Evolutionary conservation across 306 rosid species (phyloP).

Genomic region (Begonia masoniana): DNA sequence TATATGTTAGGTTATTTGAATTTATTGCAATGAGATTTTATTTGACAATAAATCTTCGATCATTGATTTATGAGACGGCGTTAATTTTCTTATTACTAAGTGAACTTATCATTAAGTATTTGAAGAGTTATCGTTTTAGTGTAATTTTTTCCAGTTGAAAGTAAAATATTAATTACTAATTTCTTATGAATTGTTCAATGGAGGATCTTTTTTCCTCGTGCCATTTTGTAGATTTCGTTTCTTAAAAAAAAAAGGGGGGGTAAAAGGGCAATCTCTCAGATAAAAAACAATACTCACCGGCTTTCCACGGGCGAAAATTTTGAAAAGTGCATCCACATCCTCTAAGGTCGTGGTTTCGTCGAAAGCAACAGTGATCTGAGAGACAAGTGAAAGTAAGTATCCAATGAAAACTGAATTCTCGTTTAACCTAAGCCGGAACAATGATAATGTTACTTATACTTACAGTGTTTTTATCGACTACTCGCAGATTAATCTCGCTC

Average conservation of each 20-base stretch:
- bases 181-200: too few species aligned
- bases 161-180: too few species aligned
- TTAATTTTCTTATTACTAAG: too few species aligned
- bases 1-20: constrained; percentile 1
- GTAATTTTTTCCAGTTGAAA: too few species aligned
- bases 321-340: constrained; percentile 86
- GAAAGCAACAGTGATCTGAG: constrained; percentile 82
- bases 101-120: too few species aligned
- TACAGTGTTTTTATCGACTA: constrained; percentile 67
- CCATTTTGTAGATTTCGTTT: too few species aligned
- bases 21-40: too few species aligned
- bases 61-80: not conserved
- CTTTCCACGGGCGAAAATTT: constrained; percentile 64
- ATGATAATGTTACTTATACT: constrained; percentile 11
- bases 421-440: too few species aligned
- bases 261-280: not conserved
- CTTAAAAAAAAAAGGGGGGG: not conserved
- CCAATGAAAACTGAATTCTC: too few species aligned
- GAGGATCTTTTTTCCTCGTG: too few species aligned
- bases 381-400: constrained; percentile 6
- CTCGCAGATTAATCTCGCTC: constrained; percentile 62
- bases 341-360: constrained; percentile 94
- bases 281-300: constrained; percentile 26
- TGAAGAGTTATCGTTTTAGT: too few species aligned
- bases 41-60: not conserved